Conservation (phyloP, 2,329 filamentous ascomycete species). For the Macrophomina pseudophaseolina region DNA sequence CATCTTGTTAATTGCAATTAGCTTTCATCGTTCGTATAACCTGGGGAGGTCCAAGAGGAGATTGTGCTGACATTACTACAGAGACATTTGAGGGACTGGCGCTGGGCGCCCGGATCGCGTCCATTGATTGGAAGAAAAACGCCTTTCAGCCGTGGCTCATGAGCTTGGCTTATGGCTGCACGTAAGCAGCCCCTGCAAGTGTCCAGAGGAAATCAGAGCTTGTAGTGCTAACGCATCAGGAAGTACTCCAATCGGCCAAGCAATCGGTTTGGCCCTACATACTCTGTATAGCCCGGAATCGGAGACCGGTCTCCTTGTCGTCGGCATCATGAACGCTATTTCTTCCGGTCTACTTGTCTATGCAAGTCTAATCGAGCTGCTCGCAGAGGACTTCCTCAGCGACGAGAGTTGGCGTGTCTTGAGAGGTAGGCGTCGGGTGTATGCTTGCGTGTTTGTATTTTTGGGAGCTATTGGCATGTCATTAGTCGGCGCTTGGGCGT, state of each 20-base stretch:
- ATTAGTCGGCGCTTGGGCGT: conserved; percentile 74
- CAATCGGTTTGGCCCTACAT: conserved; percentile 78
- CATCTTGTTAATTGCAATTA: conserved; percentile 69
- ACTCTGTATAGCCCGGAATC: conserved; percentile 80
- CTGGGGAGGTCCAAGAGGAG: background rate
- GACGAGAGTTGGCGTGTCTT: conserved; percentile 75
- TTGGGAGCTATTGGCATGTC: conserved; percentile 72
- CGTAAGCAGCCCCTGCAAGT: conserved; percentile 13
- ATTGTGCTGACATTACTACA: background rate
- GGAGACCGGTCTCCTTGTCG: conserved; percentile 76
- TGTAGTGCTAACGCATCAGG: background rate
- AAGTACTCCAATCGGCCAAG: conserved; percentile 77
- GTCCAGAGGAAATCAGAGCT: background rate
- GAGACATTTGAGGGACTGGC: conserved; percentile 87
- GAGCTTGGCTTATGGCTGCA: conserved; percentile 74
- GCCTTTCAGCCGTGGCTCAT: conserved; percentile 65
- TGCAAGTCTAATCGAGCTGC: conserved; percentile 80
- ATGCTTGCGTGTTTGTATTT: conserved; percentile 68
- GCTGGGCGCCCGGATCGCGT: conserved; percentile 81
- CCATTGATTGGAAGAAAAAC: conserved; percentile 60
- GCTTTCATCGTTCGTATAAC: conserved; percentile 62
- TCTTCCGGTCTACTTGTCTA: conserved; percentile 81
- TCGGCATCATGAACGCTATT: conserved; percentile 87
- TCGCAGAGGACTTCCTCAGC: conserved; percentile 82
- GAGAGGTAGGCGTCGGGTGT: conserved; percentile 64